A percentile compares a stretch with the other conserved stretches of the same genome.
These are phyloP conservation scores for Raddia guianensis DNA, from an alignment of 176 grass and related monocot genomes.

Conservation along the genomic window DNA sequence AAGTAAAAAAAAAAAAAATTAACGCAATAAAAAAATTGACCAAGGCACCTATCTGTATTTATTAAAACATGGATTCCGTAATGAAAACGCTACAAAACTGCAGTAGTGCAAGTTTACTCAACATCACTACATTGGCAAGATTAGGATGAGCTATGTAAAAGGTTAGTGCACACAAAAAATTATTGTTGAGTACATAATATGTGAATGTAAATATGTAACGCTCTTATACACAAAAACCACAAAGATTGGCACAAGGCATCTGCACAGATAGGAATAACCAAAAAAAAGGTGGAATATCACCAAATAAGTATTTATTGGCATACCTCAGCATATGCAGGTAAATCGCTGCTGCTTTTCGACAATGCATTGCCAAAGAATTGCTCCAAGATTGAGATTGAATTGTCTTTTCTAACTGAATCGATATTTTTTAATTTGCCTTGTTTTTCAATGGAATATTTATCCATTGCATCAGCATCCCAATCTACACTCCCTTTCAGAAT, in stretches of 20 bases:
- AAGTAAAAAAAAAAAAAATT: not conserved
- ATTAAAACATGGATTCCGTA: constrained; percentile 3
- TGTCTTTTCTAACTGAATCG: constrained; percentile 51
- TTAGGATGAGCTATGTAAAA: not conserved
- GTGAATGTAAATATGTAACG: constrained; percentile 21
- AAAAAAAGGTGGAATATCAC: constrained; percentile 20
- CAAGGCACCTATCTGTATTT: not conserved
- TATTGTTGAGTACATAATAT: constrained; percentile 2
- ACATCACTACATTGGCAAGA: constrained; percentile 7
- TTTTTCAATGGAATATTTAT: constrained; percentile 62
- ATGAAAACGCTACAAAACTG: constrained; percentile 20
- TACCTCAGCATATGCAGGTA: constrained; percentile 57
- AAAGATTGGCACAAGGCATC: not conserved
- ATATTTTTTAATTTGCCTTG: constrained; percentile 44
- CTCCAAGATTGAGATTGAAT: constrained; percentile 76
- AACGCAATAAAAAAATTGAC: not conserved
- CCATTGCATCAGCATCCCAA: constrained; percentile 56
- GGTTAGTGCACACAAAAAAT: not conserved
- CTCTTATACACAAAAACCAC: not conserved
- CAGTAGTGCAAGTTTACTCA: constrained; percentile 16
- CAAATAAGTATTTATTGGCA: constrained; percentile 14
- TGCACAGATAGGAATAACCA: not conserved
- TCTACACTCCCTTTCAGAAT: constrained; percentile 48
- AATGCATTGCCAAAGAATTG: constrained; percentile 79
- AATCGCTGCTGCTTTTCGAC: constrained; percentile 52